Evolutionary conservation across 23 red algal genomes (phyloP), one percentile per base, ranked within the genome.

Genomic region (Gracilaria vermiculophylla): DNA sequence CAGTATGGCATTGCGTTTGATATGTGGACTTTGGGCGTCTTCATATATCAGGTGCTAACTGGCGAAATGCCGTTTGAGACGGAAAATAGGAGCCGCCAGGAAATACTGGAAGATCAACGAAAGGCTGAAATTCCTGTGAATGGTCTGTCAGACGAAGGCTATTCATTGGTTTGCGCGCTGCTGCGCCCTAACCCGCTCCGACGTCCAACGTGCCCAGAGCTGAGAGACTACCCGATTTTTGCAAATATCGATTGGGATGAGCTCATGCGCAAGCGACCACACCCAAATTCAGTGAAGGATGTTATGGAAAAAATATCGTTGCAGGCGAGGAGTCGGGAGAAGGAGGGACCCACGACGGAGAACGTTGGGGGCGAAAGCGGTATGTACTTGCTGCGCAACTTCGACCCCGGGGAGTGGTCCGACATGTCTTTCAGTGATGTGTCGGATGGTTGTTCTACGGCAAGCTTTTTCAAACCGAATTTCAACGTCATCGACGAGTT

Each of bases 1-100:
- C 80, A 89, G 8, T 97, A 97, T 47, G 89, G 95, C 19, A 84
- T 72, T 80, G 91, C 95, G 19, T 86, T 97, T 32, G 95, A 97
- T 43, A 91, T 92, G 58, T 97, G 89, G 89, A 87, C 89, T 14
- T 39, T 93, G 5, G 95, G 95, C 35, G 83, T 94, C 32, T 90
- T 97, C 28, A 82, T 94, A 21, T 97, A 97, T 65, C 87, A 97
- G 19, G 64, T 83, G 64, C 6, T 77, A 44, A 82, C 87, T 3
- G 76, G 76, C 34, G 88, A 77, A 55, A 77, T 82, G 76, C 66
- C 75, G 23, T 92, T 88, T 78, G 84, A 77, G 54, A 88, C 70
- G 25, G 84, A 78, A 47, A 77, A 78, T 45, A 55, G 84, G 42
- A 88, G 31, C 32, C 43, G 69, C 2, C 84, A 88, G 53, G 84